phyloP scores from a whole-genome alignment of 257 asterid genomes.

The Anisodus tanguticus region DNA sequence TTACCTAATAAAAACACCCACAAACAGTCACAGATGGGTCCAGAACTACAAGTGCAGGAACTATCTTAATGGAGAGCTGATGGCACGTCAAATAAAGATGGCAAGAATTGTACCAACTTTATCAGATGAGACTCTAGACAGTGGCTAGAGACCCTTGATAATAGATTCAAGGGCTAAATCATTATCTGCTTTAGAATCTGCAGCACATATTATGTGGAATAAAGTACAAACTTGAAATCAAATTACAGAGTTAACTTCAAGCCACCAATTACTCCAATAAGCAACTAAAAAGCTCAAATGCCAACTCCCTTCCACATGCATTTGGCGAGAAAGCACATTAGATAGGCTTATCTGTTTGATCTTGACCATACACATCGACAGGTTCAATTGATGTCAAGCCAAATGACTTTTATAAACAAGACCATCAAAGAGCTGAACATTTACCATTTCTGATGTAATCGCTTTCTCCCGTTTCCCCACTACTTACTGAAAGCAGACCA shows the following conservation, averaged over 20 bases:
- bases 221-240: conserved; percentile 5
- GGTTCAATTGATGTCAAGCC: neutral
- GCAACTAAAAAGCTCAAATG: neutral
- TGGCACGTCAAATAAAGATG: conserved; percentile 12
- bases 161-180: conserved; percentile 16
- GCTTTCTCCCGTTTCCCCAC: neutral
- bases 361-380: neutral
- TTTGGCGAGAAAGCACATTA: conserved; percentile 10
- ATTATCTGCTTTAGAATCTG: conserved; percentile 16
- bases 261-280: neutral
- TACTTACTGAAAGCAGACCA: conserved; percentile 21
- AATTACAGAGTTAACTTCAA: neutral
- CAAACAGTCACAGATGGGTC: conserved; percentile 35
- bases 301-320: conserved; percentile 9
- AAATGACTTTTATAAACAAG: neutral
- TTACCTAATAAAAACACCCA: conserved; percentile 30
- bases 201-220: neutral
- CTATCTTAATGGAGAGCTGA: conserved; percentile 25
- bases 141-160: neutral
- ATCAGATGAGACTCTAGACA: conserved; percentile 21
- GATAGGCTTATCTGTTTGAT: neutral
- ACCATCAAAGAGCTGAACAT: neutral
- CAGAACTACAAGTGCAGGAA: conserved; percentile 30
- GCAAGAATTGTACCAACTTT: neutral
- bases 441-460: neutral